Evolutionary conservation across 768 basidiomycete genomes (phyloP).

Genomic region (Phylloporus sp.): DNA sequence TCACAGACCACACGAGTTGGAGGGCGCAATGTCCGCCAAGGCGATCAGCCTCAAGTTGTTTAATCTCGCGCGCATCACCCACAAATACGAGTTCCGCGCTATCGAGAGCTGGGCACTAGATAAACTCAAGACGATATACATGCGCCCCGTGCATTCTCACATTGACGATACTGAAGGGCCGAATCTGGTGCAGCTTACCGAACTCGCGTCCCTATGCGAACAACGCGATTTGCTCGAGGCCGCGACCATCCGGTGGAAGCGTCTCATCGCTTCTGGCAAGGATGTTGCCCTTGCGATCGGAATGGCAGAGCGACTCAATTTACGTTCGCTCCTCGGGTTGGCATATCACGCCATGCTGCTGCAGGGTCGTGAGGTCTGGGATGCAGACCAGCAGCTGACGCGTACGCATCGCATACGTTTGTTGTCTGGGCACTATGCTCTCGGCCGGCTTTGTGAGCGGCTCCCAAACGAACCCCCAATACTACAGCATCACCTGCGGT

Average conservation of each 20-base stretch:
- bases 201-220: slow-evolving; percentile 48
- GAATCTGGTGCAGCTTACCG: slow-evolving; percentile 45
- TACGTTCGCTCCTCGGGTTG: slow-evolving; percentile 43
- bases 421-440: slow-evolving; percentile 48
- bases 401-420: slow-evolving; percentile 48
- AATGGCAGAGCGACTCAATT: slow-evolving; percentile 44
- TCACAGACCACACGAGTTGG: slow-evolving; percentile 43
- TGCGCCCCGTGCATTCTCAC: slow-evolving; percentile 26
- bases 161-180: slow-evolving; percentile 32
- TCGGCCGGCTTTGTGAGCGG: slow-evolving; percentile 41
- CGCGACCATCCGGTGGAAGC: slow-evolving; percentile 43
- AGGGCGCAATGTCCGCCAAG: slow-evolving; percentile 38
- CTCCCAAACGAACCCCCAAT: slow-evolving; percentile 40
- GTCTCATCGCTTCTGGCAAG: slow-evolving; percentile 40
- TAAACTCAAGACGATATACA: slow-evolving; percentile 37
- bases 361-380: slow-evolving; percentile 47
- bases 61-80: slow-evolving; percentile 44
- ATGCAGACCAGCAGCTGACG: slow-evolving; percentile 40
- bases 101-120: slow-evolving; percentile 43
- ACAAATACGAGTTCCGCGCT: slow-evolving; percentile 44
- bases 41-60: slow-evolving; percentile 42
- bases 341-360: slow-evolving; percentile 51
- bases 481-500: slow-evolving; percentile 39
- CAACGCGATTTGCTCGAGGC: slow-evolving; percentile 40
- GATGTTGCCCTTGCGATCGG: slow-evolving; percentile 43